Percentiles rank a stretch among this genome's conserved stretches.
phyloP scores from a whole-genome alignment of 306 rosid species.

The Geum urbanum region DNA sequence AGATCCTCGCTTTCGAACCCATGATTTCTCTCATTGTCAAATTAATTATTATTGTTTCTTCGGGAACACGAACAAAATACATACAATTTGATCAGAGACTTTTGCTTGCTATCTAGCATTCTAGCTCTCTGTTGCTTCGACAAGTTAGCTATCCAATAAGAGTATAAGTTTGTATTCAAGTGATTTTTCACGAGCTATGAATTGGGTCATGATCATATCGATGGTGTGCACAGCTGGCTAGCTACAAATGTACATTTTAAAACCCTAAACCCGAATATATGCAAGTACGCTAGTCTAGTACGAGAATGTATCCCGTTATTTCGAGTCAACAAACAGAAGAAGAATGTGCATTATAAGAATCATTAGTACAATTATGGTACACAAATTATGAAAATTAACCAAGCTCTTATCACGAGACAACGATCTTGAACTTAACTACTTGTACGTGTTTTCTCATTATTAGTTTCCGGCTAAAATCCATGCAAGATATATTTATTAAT shows the following conservation, averaged over 20 bases:
- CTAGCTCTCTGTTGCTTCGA: neutral
- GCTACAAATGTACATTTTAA: neutral
- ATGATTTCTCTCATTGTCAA: constrained; percentile 14
- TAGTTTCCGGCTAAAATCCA: no score
- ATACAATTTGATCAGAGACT: neutral
- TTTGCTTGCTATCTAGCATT: constrained; percentile 16
- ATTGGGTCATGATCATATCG: neutral
- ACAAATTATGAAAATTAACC: accelerated
- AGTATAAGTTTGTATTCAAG: no score
- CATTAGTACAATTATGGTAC: no score
- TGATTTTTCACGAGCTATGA: neutral
- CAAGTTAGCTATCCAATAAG: no score
- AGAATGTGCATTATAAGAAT: neutral
- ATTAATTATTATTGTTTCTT: constrained; percentile 12
- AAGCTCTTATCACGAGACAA: no score
- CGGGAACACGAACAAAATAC: constrained; percentile 7
- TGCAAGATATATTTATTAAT: no score
- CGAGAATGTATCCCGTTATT: neutral
- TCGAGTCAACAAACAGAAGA: neutral
- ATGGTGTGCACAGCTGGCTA: neutral
- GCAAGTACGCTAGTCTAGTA: neutral
- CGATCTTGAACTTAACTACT: no score
- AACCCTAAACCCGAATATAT: neutral
- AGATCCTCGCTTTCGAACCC: constrained; percentile 41
- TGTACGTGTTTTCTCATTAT: no score